phyloP scores from a whole-genome alignment of 352 stramenopile genomes.

The Phytophthora europaea region DNA sequence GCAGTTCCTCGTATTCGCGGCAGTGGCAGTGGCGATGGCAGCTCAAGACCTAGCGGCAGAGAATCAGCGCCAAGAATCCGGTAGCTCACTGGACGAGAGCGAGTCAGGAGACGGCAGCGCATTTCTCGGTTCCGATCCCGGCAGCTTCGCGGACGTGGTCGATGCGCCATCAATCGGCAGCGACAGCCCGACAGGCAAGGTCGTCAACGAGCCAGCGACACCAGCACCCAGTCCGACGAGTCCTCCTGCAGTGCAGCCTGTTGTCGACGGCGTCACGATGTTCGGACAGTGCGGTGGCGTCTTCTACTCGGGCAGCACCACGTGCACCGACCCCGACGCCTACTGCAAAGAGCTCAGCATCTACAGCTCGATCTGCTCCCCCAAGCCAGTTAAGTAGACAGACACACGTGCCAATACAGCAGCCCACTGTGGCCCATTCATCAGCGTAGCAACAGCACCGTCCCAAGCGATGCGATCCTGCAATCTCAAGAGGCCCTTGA shows the following conservation, averaged over 20 bases:
- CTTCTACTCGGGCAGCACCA: slow-evolving; percentile 31
- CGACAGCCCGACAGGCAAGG: background rate
- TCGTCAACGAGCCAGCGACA: background rate
- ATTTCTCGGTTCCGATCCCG: slow-evolving; percentile 8
- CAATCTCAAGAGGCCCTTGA: slow-evolving; percentile 1
- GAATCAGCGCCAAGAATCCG: background rate
- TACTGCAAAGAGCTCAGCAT: slow-evolving; percentile 33
- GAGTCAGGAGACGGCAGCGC: slow-evolving; percentile 2
- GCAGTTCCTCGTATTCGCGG: slow-evolving; percentile 2
- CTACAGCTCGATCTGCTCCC: slow-evolving; percentile 37
- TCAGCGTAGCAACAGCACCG: background rate
- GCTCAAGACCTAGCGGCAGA: background rate
- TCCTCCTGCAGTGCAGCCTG: slow-evolving; percentile 12
- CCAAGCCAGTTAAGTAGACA: slow-evolving; percentile 7
- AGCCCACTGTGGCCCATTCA: background rate
- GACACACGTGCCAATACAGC: slow-evolving; percentile 15
- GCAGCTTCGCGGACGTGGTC: background rate
- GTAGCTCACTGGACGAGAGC: slow-evolving; percentile 8
- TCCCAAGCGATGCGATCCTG: slow-evolving; percentile 21
- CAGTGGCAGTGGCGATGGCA: slow-evolving; percentile 3
- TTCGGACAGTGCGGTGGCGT: slow-evolving; percentile 31
- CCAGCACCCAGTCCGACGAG: slow-evolving; percentile 4
- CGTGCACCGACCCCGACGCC: slow-evolving; percentile 26
- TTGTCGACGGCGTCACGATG: slow-evolving; percentile 30
- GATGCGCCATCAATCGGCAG: slow-evolving; percentile 5